Percentiles rank a stretch among this genome's conserved stretches.
These are phyloP conservation scores for Rhizopogon vesiculosus DNA, from an alignment of 768 basidiomycete genomes.

Conservation along the genomic window DNA sequence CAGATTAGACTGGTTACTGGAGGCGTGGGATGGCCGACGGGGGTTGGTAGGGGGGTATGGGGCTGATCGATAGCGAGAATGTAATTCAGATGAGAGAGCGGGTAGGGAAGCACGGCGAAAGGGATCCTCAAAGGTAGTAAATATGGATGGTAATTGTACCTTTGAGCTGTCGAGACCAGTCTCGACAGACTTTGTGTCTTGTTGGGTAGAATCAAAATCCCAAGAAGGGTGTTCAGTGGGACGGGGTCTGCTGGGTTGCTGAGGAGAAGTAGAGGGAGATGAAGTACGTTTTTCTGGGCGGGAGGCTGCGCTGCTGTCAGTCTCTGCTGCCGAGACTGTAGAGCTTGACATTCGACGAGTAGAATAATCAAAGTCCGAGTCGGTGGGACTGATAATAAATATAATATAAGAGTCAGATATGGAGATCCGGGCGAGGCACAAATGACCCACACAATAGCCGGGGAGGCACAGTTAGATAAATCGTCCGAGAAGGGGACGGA, in stretches of 20 bases:
- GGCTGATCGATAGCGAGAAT: slow-evolving; percentile 45
- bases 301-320: slow-evolving; percentile 56
- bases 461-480: slow-evolving; percentile 42
- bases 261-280: slow-evolving; percentile 47
- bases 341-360: slow-evolving; percentile 75
- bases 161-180: slow-evolving; percentile 41
- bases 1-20: slow-evolving; percentile 33
- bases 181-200: slow-evolving; percentile 38
- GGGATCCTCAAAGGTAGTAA: slow-evolving; percentile 61
- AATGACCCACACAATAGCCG: slow-evolving; percentile 41
- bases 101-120: slow-evolving; percentile 61
- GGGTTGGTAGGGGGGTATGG: slow-evolving; percentile 50
- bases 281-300: slow-evolving; percentile 55
- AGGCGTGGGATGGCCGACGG: slow-evolving; percentile 41
- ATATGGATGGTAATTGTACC: slow-evolving; percentile 73
- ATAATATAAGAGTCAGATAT: slow-evolving; percentile 10
- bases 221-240: slow-evolving; percentile 23
- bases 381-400: slow-evolving; percentile 29
- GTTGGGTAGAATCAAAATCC: slow-evolving; percentile 20
- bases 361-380: slow-evolving; percentile 49
- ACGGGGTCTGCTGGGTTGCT: slow-evolving; percentile 46
- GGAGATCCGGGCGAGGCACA: slow-evolving; percentile 9
- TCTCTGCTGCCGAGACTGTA: slow-evolving; percentile 62
- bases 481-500: slow-evolving; percentile 37
- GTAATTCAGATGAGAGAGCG: slow-evolving; percentile 36